A percentile compares a stretch with the other conserved stretches of the same genome.
These are phyloP conservation scores for Actinomucor elegans DNA, from an alignment of 371 early-diverging fungal species.

Conservation along the genomic window DNA sequence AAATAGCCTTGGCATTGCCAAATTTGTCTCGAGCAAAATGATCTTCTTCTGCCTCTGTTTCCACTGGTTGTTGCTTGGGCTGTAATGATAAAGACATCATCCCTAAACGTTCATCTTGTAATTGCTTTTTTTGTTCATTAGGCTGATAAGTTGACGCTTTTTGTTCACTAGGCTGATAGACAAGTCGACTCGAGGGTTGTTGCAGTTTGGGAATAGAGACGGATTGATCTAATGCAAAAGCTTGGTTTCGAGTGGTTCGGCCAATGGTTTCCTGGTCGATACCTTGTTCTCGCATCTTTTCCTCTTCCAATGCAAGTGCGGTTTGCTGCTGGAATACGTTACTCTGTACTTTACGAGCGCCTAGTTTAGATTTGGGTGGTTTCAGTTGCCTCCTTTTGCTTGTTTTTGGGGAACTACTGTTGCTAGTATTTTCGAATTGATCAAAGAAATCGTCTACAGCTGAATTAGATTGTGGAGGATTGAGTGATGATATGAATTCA, in stretches of 20 bases:
- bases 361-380: constrained; percentile 12
- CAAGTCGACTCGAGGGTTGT: constrained; percentile 9
- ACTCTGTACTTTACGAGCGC: constrained; percentile 21
- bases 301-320: constrained; percentile 10
- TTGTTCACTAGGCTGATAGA: no score
- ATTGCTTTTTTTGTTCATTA: not conserved
- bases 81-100: constrained; percentile 5
- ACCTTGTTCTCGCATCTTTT: constrained; percentile 10
- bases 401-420: not conserved
- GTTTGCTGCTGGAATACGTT: constrained; percentile 24
- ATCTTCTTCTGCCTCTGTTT: not conserved
- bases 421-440: constrained; percentile 2
- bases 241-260: constrained; percentile 1
- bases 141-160: no score
- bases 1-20: constrained; percentile 77
- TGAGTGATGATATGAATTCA: not conserved
- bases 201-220: constrained; percentile 14
- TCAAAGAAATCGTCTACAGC: constrained; percentile 18
- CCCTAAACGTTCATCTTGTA: constrained; percentile 7
- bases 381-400: constrained; percentile 2
- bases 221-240: not conserved
- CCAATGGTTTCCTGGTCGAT: constrained; percentile 11
- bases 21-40: constrained; percentile 63
- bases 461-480: not conserved
- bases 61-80: not conserved